These are phyloP conservation scores for Xerophyta viscosa DNA, from an alignment of 106 monocot species.

Conservation along the genomic window DNA sequence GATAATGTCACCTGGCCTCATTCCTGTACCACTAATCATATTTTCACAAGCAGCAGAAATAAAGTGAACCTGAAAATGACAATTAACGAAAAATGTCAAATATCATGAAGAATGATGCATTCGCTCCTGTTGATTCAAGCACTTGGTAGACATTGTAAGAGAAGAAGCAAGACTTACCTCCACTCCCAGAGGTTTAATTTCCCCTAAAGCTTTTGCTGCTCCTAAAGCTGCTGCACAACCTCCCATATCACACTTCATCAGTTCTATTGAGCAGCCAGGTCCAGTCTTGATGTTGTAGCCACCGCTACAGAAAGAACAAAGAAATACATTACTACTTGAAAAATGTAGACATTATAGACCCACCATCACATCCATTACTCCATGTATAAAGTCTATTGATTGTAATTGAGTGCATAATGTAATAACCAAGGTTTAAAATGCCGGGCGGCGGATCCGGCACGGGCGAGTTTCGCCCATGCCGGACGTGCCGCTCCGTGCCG, in stretches of 20 bases:
- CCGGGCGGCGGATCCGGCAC: too few relatives aligned
- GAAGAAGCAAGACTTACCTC: slow-evolving; percentile 39
- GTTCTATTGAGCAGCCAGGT: slow-evolving; percentile 67
- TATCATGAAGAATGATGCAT: background rate
- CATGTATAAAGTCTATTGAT: too few relatives aligned
- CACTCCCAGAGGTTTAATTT: slow-evolving; percentile 88
- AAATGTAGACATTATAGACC: too few relatives aligned
- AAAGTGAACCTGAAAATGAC: slow-evolving; percentile 74
- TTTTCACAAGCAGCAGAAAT: slow-evolving; percentile 98
- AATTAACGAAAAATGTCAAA: background rate
- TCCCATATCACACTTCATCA: slow-evolving; percentile 99
- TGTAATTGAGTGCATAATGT: too few relatives aligned
- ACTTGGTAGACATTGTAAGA: too few relatives aligned
- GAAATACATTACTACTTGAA: too few relatives aligned
- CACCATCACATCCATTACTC: too few relatives aligned
- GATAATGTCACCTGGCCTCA: slow-evolving; percentile 93
- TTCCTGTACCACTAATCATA: slow-evolving; percentile 95
- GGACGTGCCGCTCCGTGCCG: too few relatives aligned
- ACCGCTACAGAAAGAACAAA: slow-evolving; percentile 45
- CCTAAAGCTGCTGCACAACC: slow-evolving; percentile 90
- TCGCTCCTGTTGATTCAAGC: too few relatives aligned
- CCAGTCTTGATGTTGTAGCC: slow-evolving; percentile 99
- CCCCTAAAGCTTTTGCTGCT: slow-evolving; percentile 87
- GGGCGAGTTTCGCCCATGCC: too few relatives aligned
- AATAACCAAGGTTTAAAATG: too few relatives aligned